phyloP scores from a whole-genome alignment of 352 stramenopile species.

The Elongisporangium anandrum region DNA sequence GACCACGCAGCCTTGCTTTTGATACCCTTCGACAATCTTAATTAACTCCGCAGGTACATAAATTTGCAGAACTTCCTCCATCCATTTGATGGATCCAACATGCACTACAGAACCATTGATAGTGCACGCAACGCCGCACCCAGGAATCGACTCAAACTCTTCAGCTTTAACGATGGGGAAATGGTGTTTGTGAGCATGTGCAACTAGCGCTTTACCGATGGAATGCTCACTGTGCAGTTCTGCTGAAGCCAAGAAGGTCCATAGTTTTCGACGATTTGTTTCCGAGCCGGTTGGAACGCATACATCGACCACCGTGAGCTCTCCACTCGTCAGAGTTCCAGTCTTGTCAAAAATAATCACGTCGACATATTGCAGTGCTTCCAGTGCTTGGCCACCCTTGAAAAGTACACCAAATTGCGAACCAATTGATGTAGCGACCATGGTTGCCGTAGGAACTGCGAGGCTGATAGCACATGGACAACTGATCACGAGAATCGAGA shows the following conservation, averaged over 20 bases:
- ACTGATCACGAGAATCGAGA: conserved; percentile 77
- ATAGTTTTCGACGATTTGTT: conserved; percentile 15
- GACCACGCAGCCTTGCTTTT: conserved; percentile 49
- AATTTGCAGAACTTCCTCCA: conserved; percentile 46
- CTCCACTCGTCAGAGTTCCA: conserved; percentile 63
- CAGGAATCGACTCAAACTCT: conserved; percentile 47
- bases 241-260: conserved; percentile 40
- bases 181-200: conserved; percentile 31
- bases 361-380: conserved; percentile 62
- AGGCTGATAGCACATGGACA: conserved; percentile 76
- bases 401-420: conserved; percentile 79
- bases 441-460: conserved; percentile 67
- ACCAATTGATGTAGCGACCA: conserved; percentile 77
- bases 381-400: conserved; percentile 66
- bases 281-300: not conserved
- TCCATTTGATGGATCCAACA: conserved; percentile 62
- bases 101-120: conserved; percentile 17
- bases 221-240: conserved; percentile 64
- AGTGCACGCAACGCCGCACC: conserved; percentile 48
- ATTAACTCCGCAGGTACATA: conserved; percentile 35
- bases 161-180: conserved; percentile 15
- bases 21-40: conserved; percentile 37
- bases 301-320: conserved; percentile 36
- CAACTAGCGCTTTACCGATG: conserved; percentile 51
- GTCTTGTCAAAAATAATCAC: conserved; percentile 84